phyloP scores from a whole-genome alignment of 768 basidiomycete genomes.

The Fibroporia radiculosa region DNA sequence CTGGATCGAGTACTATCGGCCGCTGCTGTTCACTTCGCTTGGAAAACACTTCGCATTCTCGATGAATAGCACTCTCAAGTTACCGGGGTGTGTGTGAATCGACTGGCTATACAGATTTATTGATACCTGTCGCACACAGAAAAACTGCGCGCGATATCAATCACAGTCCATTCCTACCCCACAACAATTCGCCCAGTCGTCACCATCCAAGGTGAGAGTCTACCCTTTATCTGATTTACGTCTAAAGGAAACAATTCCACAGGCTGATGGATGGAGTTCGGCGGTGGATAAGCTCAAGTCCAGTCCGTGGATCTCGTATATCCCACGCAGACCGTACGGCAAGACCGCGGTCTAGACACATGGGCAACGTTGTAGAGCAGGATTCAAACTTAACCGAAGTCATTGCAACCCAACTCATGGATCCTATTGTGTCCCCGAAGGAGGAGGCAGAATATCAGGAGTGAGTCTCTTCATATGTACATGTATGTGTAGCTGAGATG shows the following conservation, averaged over 20 bases:
- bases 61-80: constrained; percentile 84
- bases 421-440: constrained; percentile 54
- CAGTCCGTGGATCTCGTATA: constrained; percentile 34
- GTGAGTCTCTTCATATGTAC: constrained; percentile 27
- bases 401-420: constrained; percentile 48
- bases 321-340: constrained; percentile 30
- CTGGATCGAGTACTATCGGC: constrained; percentile 87
- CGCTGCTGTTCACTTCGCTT: constrained; percentile 73
- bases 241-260: not conserved
- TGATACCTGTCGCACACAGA: constrained; percentile 26
- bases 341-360: constrained; percentile 17
- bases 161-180: constrained; percentile 70
- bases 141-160: constrained; percentile 63
- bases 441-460: constrained; percentile 71
- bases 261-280: constrained; percentile 76
- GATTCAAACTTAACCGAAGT: constrained; percentile 42
- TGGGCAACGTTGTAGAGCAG: constrained; percentile 14
- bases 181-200: constrained; percentile 28
- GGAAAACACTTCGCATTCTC: constrained; percentile 87
- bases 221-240: not conserved
- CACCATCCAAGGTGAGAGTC: constrained; percentile 32
- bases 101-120: not conserved
- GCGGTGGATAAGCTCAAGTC: constrained; percentile 63
- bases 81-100: constrained; percentile 55
- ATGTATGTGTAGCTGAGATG: not conserved